Evolutionary conservation across 139 green algal genomes (phyloP).

Genomic region (Coelastrella sp.): DNA sequence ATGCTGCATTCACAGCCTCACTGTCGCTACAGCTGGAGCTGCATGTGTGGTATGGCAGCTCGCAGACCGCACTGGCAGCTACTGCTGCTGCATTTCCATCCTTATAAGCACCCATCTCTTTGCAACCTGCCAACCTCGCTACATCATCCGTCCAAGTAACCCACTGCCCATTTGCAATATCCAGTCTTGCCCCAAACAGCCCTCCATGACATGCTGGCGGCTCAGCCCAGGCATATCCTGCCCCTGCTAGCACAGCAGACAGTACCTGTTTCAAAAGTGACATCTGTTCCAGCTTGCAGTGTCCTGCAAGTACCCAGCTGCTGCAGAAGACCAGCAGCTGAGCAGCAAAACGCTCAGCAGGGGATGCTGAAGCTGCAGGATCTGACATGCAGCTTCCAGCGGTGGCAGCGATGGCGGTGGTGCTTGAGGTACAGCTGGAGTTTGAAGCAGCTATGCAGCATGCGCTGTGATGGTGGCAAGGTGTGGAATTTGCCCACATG

Average conservation of each 20-base stretch:
- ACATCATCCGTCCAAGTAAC: conserved; percentile 16
- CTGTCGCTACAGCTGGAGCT: background rate
- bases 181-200: conserved; percentile 13
- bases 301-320: conserved; percentile 22
- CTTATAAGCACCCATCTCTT: background rate
- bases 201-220: background rate
- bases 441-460: background rate
- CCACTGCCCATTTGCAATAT: background rate
- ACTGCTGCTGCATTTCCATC: background rate
- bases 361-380: background rate
- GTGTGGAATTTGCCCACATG: conserved; percentile 1
- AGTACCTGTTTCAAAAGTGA: background rate
- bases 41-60: background rate
- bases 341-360: conserved; percentile 21
- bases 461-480: background rate
- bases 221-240: conserved; percentile 16
- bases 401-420: background rate
- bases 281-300: background rate
- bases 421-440: background rate
- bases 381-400: background rate
- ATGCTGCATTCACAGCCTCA: no score
- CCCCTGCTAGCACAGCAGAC: conserved; percentile 3
- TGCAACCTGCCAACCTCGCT: background rate
- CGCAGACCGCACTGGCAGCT: background rate
- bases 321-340: conserved; percentile 23